A percentile compares a stretch with the other conserved stretches of the same genome.
These are phyloP conservation scores for Claviceps pusilla DNA, from an alignment of 2,329 filamentous ascomycete genomes.

Conservation along the genomic window DNA sequence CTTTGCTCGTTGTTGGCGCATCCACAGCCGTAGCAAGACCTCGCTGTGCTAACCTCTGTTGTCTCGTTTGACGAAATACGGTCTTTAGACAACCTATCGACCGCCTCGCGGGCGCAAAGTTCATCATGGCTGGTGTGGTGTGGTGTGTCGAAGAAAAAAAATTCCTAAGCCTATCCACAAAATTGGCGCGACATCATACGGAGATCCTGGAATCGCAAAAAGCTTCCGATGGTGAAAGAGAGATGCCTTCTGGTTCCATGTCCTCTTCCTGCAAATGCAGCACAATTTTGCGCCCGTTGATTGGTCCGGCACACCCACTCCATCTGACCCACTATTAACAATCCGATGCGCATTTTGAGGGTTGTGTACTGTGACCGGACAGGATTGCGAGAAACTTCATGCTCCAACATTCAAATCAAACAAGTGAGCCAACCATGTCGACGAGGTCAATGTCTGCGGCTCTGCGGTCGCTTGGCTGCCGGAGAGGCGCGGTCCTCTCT, in stretches of 20 bases:
- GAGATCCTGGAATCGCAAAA: background rate
- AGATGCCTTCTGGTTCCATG: background rate
- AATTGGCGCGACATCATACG: background rate
- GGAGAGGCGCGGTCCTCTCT: constrained; percentile 1
- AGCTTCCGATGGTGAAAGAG: background rate
- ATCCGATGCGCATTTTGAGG: background rate
- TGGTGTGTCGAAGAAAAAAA: constrained; percentile 5
- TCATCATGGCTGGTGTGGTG: constrained; percentile 29
- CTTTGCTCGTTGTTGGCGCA: constrained; percentile 9
- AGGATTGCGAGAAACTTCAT: constrained; percentile 7
- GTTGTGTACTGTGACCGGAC: background rate
- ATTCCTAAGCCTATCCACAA: background rate
- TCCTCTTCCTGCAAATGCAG: too few relatives aligned
- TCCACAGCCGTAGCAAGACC: constrained; percentile 30
- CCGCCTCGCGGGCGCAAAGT: constrained; percentile 47
- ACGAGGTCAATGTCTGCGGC: constrained; percentile 12
- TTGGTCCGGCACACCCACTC: constrained; percentile 22
- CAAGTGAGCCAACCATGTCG: constrained; percentile 7
- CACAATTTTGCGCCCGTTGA: constrained; percentile 11
- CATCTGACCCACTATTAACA: constrained; percentile 12
- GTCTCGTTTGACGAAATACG: constrained; percentile 42
- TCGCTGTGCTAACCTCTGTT: constrained; percentile 29
- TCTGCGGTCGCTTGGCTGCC: constrained; percentile 11
- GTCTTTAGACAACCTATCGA: constrained; percentile 58
- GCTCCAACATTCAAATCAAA: background rate